Base-by-base conservation (phyloP, 768 basidiomycete species). In the Ramaria sp. region DNA sequence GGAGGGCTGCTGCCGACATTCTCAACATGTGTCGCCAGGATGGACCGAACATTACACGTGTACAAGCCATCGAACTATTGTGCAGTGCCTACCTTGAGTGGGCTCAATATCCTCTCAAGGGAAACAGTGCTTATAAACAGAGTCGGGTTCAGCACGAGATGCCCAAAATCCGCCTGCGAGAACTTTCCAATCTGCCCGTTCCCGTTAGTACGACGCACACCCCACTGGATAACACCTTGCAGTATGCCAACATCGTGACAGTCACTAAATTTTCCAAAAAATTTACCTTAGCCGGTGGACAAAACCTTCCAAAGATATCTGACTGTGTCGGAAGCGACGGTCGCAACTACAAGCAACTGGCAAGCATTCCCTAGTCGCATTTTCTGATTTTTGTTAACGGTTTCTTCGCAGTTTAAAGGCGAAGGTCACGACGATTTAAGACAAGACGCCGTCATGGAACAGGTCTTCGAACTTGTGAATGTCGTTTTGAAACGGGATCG, bases 391-490 rank as follows among this genome's bases (percentile, higher is more conserved):
- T 13, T 24, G 37, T 51, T 38, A 51, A 5, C 42, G 15, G 3
- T 12, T 59, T 33, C 12, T 45, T n/a, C 15, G 17, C 60, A 95
- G 91, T 94, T 92, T 72, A 97, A 99, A 68, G 91, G 91, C 3
- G 82, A 88, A 71, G 87, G 87, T 9, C 76, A 81, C 10, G 96
- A 99, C 63, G 96, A 99, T 64, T 68, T 96, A 47, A 84, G 96
- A 41, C 96, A 99, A 69, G 96, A 99, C 66, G 94, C 94, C 0
- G 92, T 98, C 53, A 97, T 99, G 94, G 91, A 97, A 65, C 96
- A 99, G 69, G 91, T 96, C 1, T 99, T 99, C 64, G 81, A 82
- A 19, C 76, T 98, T 19, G 86, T 93, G 56, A 97, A 98, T 61
- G 70, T 78, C 9, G 78, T 97, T 1, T 77, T 99, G 15, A 65